Percentiles rank a stretch among this genome's conserved stretches.
These are phyloP conservation scores for Gastrolobium villosum DNA, from an alignment of 306 rosid genomes.

Conservation along the genomic window DNA sequence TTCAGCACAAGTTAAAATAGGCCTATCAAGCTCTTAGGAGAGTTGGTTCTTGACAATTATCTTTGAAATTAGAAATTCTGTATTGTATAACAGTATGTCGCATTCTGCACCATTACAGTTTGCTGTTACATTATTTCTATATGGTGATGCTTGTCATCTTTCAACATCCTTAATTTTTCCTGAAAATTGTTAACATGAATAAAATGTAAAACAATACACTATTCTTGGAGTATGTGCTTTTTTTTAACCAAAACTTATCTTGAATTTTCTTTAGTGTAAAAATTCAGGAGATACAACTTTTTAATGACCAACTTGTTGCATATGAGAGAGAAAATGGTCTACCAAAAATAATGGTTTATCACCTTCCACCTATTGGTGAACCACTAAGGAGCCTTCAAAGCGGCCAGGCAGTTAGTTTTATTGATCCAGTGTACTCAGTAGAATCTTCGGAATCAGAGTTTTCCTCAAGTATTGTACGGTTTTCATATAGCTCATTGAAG, in stretches of 20 bases:
- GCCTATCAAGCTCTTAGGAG: not conserved
- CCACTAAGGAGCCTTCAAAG: conserved; percentile 68
- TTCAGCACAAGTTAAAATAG: not conserved
- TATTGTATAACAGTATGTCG: not conserved
- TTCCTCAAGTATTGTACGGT: conserved; percentile 77
- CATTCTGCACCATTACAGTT: conserved; percentile 9
- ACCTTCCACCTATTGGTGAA: conserved; percentile 78
- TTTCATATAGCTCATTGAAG: conserved; percentile 84
- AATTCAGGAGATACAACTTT: conserved; percentile 84
- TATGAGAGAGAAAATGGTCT: conserved; percentile 88
- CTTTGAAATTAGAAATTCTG: conserved; percentile 1
- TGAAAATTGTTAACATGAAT: conserved; percentile 33
- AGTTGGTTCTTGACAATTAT: not conserved
- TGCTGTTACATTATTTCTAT: conserved; percentile 23
- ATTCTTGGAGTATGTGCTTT: conserved; percentile 21
- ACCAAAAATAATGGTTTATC: conserved; percentile 71
- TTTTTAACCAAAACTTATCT: conserved; percentile 50
- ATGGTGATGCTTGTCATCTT: conserved; percentile 17
- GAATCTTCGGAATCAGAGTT: conserved; percentile 68
- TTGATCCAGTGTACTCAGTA: conserved; percentile 82
- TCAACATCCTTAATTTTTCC: conserved; percentile 31
- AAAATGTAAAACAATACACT: conserved; percentile 33
- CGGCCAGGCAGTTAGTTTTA: conserved; percentile 69
- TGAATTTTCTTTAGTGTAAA: conserved; percentile 69
- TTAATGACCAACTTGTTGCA: conserved; percentile 72